Conservation (phyloP, 805 yeast species). For the Spathaspora boniae region DNA sequence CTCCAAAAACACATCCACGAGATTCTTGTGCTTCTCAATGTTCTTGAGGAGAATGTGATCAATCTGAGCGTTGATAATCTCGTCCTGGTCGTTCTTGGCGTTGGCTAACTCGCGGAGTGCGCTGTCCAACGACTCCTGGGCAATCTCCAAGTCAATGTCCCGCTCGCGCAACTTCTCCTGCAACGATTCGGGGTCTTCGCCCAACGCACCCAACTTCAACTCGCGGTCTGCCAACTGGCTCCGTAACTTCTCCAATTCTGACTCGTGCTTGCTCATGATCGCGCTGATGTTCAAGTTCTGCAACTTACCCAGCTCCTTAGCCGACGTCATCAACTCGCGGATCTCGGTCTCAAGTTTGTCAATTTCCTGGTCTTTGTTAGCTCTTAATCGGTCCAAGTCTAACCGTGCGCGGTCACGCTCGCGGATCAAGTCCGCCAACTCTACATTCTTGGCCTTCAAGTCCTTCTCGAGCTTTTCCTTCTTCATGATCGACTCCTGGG, state of each 20-base stretch:
- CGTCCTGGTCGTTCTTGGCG: slow-evolving; percentile 46
- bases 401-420: slow-evolving; percentile 87
- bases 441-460: slow-evolving; percentile 78
- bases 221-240: slow-evolving; percentile 36
- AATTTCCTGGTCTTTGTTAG: slow-evolving; percentile 59
- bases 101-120: slow-evolving; percentile 60
- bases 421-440: slow-evolving; percentile 81
- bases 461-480: slow-evolving; percentile 81
- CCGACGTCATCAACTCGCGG: slow-evolving; percentile 55
- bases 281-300: slow-evolving; percentile 62
- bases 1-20: slow-evolving; percentile 67
- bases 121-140: slow-evolving; percentile 75
- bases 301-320: slow-evolving; percentile 56
- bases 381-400: slow-evolving; percentile 69
- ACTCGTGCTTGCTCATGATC: slow-evolving; percentile 58
- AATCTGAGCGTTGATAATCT: slow-evolving; percentile 56
- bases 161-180: slow-evolving; percentile 54
- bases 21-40: slow-evolving; percentile 43
- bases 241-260: slow-evolving; percentile 55
- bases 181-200: slow-evolving; percentile 30
- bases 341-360: slow-evolving; percentile 64
- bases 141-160: slow-evolving; percentile 74
- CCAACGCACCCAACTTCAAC: slow-evolving; percentile 9
- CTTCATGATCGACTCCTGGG: slow-evolving; percentile 84
- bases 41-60: slow-evolving; percentile 50